Percentiles rank a stretch among this genome's conserved stretches.
phyloP scores from a whole-genome alignment of 139 green algal species.

The Chlamydomonas incerta region DNA sequence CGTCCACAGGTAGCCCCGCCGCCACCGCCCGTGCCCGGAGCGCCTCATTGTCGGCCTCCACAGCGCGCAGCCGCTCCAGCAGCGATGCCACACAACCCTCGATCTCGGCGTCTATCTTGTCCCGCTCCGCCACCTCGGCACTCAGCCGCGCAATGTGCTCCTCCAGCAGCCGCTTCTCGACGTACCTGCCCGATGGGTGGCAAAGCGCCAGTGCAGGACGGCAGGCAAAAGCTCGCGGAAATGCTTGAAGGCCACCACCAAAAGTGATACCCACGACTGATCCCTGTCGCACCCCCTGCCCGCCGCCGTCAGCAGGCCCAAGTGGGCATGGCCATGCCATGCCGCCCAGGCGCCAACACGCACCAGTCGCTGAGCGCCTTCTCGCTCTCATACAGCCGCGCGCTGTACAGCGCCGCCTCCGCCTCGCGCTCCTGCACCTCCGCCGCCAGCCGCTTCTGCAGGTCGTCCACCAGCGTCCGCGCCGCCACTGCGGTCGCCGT shows the following conservation, averaged over 20 bases:
- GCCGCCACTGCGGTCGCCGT: background rate
- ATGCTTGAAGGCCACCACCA: no score
- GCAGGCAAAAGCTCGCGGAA: background rate
- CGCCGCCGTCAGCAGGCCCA: no score
- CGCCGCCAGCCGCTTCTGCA: conserved; percentile 47
- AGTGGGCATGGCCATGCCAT: no score
- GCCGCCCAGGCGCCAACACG: background rate
- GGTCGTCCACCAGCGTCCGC: conserved; percentile 33
- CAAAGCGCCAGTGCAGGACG: no score
- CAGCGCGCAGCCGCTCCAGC: conserved; percentile 47
- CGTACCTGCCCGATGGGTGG: conserved; percentile 46
- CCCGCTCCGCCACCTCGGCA: conserved; percentile 48
- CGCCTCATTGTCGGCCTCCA: conserved; percentile 49
- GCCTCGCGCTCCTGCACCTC: conserved; percentile 65
- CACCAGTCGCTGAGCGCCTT: conserved; percentile 61
- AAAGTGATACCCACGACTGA: no score
- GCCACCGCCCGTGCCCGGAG: conserved; percentile 19
- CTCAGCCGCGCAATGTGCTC: conserved; percentile 57
- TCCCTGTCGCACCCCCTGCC: no score
- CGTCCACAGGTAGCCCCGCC: background rate
- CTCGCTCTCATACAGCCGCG: conserved; percentile 61
- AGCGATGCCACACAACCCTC: conserved; percentile 49
- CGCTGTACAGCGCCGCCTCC: conserved; percentile 65
- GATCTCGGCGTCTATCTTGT: conserved; percentile 59
- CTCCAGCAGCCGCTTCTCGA: conserved; percentile 61